Conservation (phyloP, 2,329 filamentous ascomycete species). For the Sclerotinia glacialis region DNA sequence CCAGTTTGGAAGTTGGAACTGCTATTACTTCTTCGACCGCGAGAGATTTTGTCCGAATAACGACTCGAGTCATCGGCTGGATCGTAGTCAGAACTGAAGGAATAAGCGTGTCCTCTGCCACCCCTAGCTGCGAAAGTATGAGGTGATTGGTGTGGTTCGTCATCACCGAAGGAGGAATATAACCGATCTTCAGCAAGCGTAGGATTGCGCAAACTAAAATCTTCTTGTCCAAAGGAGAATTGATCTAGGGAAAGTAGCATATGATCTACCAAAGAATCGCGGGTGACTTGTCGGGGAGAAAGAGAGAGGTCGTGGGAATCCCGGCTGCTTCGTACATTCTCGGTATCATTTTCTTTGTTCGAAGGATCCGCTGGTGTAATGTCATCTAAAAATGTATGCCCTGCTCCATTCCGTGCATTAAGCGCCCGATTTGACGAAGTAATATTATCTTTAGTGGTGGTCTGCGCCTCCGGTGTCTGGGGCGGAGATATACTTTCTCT, state of each 20-base stretch:
- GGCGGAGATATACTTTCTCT: constrained; percentile 32
- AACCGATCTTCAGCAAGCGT: constrained; percentile 35
- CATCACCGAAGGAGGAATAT: constrained; percentile 36
- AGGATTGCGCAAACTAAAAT: constrained; percentile 32
- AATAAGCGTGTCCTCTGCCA: constrained; percentile 46
- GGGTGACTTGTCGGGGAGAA: constrained; percentile 69
- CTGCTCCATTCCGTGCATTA: constrained; percentile 30
- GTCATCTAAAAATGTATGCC: constrained; percentile 40
- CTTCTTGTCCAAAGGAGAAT: constrained; percentile 56
- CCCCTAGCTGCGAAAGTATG: constrained; percentile 33
- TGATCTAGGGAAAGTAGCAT: constrained; percentile 93
- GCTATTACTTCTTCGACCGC: constrained; percentile 74
- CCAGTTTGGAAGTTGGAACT: constrained; percentile 67
- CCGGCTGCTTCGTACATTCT: constrained; percentile 26
- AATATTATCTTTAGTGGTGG: constrained; percentile 31
- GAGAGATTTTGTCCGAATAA: constrained; percentile 50
- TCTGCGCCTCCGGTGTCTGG: constrained; percentile 33
- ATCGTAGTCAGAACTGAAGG: constrained; percentile 63
- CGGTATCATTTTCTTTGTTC: constrained; percentile 32
- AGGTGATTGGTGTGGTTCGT: constrained; percentile 34
- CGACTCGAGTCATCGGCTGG: constrained; percentile 53
- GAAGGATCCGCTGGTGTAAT: constrained; percentile 38
- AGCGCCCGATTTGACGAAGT: constrained; percentile 34
- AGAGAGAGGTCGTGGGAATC: constrained; percentile 75
- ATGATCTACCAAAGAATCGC: constrained; percentile 91